Base-by-base conservation (phyloP, 768 basidiomycete species). In the Kwoniella dendrophila region DNA sequence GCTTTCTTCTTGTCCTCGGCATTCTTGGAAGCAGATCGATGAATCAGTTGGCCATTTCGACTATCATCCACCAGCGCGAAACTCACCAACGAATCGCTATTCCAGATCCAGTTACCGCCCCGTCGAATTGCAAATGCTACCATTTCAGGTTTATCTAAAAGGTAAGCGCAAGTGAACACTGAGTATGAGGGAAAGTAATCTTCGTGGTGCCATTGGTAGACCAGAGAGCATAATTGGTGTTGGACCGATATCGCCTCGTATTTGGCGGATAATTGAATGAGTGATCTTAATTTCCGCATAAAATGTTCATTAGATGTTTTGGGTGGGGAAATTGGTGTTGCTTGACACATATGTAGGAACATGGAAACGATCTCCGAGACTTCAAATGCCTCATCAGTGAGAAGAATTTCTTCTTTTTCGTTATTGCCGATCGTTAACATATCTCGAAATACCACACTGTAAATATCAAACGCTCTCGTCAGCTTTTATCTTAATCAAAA, bases 381-480 rank as follows among this genome's bases (percentile, higher is more conserved):
- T 29, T 54, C 53, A 16, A 54, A 26, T 7, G 3, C n/a, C 53
- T 30, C 11, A 43, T 54, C 53, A 29, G 22, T 54, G 36, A 54
- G 53, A 18, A 11, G 8, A 22, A 54, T 41, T 27, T 40, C 36
- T 24, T 20, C 12, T 26, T 30, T 40, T 16, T 30, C 14, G 4
- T 4, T 27, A 22, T 56, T 22, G 8, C 43, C 56, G 12, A 44
- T 24, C 12, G 8, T 22, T n/a, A 55, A 30, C 53, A 55, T 55
- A 20, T 43, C 36, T 40, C 38, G 36, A 41, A 55, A 55, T 29
- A 55, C 53, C 18, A 44, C 14, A 41, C 53, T 40, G 38, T 22
- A 4, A 8, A 7, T 5, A 8, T 18, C 16, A 24, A 26, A 29
- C 27, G 12, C 16, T 30, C 30, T 10, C 33, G 49, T 51, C 49